Conservation (phyloP, 768 basidiomycete species). For the Chiua virens region DNA sequence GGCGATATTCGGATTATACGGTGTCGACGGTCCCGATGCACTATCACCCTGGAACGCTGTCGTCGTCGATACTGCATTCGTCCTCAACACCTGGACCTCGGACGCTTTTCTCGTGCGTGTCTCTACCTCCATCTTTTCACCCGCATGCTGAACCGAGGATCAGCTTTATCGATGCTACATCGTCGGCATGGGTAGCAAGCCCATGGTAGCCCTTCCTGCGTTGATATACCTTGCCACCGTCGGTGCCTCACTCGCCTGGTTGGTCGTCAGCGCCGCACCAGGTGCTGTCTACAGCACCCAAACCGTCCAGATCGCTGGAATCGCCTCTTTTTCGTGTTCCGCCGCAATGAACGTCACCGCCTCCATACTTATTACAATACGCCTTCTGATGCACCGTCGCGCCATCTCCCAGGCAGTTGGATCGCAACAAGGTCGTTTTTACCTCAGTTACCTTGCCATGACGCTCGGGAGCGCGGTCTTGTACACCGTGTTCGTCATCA, state of each 20-base stretch:
- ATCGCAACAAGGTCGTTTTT: slow-evolving; percentile 14
- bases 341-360: slow-evolving; percentile 14
- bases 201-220: background rate
- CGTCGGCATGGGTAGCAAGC: slow-evolving; percentile 13
- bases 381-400: slow-evolving; percentile 20
- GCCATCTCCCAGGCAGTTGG: slow-evolving; percentile 11
- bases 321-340: slow-evolving; percentile 16
- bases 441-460: slow-evolving; percentile 26
- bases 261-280: slow-evolving; percentile 12
- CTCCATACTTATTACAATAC: slow-evolving; percentile 12
- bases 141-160: background rate
- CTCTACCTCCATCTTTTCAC: too few species aligned
- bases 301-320: slow-evolving; percentile 14
- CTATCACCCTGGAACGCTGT: slow-evolving; percentile 19
- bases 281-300: slow-evolving; percentile 17
- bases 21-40: slow-evolving; percentile 8
- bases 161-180: slow-evolving; percentile 25
- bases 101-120: slow-evolving; percentile 23
- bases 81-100: slow-evolving; percentile 22
- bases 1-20: slow-evolving; percentile 5
- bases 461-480: slow-evolving; percentile 24
- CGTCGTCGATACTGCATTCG: slow-evolving; percentile 10
- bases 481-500: slow-evolving; percentile 13
- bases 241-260: slow-evolving; percentile 15
- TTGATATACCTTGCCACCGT: slow-evolving; percentile 19